These are phyloP conservation scores for Tetrahymena malaccensis DNA, from an alignment of 73 alveolate species.

Conservation along the genomic window DNA sequence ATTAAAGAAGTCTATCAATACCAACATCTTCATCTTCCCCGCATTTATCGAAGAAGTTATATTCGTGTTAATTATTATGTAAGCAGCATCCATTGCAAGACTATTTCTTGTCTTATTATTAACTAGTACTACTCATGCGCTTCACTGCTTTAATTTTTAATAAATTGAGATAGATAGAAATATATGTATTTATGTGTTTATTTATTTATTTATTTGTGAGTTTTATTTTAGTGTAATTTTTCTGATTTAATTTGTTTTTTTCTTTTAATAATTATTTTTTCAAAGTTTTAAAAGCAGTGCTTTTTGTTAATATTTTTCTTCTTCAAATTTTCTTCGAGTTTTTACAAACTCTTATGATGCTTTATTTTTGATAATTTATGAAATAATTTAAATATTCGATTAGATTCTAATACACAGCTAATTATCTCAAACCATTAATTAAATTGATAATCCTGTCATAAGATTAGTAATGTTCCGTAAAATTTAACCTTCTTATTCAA, in stretches of 20 bases:
- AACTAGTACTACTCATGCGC: too few relatives aligned
- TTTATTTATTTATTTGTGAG: too few relatives aligned
- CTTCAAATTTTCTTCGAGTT: neutral
- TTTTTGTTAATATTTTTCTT: too few relatives aligned
- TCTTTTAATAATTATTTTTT: too few relatives aligned
- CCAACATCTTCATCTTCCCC: neutral
- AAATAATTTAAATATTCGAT: too few relatives aligned
- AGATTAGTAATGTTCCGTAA: neutral
- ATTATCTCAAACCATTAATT: neutral
- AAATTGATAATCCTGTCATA: neutral
- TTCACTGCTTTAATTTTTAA: neutral
- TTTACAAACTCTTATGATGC: too few relatives aligned
- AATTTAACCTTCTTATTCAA: neutral
- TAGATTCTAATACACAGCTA: neutral
- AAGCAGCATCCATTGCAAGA: neutral
- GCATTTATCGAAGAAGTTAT: neutral
- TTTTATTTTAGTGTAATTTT: neutral
- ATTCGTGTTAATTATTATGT: neutral
- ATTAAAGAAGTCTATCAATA: neutral
- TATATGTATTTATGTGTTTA: neutral
- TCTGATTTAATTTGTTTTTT: neutral
- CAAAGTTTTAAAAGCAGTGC: neutral
- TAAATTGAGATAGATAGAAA: too few relatives aligned
- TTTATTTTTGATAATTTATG: neutral
- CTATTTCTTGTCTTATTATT: neutral